Evolutionary conservation across 495 filamentous ascomycete genomes (phyloP).

Genomic region (Trichocladium uniseriatum): DNA sequence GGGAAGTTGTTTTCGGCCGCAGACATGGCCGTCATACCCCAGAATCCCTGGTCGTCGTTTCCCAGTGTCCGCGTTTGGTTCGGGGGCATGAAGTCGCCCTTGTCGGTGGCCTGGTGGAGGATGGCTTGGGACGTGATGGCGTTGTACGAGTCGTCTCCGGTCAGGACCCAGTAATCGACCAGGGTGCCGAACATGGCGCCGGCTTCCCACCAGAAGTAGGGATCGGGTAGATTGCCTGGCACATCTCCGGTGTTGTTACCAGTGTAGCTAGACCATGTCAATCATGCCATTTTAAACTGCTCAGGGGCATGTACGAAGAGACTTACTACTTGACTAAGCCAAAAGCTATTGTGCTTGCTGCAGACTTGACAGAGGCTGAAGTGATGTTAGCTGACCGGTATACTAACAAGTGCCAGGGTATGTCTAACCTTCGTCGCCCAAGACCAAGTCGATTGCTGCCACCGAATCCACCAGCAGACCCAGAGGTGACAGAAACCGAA

Average conservation of each 20-base stretch:
- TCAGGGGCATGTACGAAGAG: too few relatives aligned
- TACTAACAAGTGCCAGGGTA: neutral
- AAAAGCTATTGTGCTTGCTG: conserved; percentile 37
- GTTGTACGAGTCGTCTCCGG: conserved; percentile 67
- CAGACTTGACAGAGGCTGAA: conserved; percentile 34
- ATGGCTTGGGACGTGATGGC: conserved; percentile 57
- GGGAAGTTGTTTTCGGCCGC: conserved; percentile 74
- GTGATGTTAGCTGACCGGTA: conserved; percentile 4
- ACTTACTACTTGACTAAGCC: conserved; percentile 44
- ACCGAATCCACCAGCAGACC: conserved; percentile 18
- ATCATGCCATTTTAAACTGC: too few relatives aligned
- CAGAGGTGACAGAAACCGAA: conserved; percentile 8
- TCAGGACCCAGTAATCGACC: conserved; percentile 78
- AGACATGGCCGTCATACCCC: conserved; percentile 73
- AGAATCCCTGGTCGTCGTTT: conserved; percentile 84
- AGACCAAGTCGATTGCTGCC: conserved; percentile 20
- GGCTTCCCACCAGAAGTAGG: conserved; percentile 78
- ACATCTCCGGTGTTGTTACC: conserved; percentile 60
- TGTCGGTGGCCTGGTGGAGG: conserved; percentile 58
- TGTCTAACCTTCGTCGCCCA: conserved; percentile 22
- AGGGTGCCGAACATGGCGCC: conserved; percentile 68
- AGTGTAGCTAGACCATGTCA: too few relatives aligned
- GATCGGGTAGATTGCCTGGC: conserved; percentile 62
- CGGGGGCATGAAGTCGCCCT: conserved; percentile 63
- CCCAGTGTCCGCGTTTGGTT: conserved; percentile 72